phyloP scores from a whole-genome alignment of 495 filamentous ascomycete genomes.

The Hypoxylon cercidicola region DNA sequence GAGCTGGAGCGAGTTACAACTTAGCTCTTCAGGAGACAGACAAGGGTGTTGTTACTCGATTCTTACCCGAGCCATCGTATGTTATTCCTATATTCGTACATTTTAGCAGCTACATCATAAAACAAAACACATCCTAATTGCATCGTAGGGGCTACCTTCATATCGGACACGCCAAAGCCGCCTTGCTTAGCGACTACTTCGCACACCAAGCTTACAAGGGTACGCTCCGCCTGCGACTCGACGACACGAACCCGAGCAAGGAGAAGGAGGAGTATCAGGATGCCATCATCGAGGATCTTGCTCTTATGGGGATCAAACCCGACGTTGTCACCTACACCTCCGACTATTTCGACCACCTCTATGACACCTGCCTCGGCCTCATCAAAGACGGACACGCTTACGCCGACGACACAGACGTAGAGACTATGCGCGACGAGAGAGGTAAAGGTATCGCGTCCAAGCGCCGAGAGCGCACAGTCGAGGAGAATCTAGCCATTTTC shows the following conservation, averaged over 20 bases:
- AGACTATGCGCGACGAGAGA: slow-evolving; percentile 83
- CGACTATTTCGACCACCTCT: slow-evolving; percentile 91
- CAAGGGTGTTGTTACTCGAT: slow-evolving; percentile 92
- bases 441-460: slow-evolving; percentile 78
- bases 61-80: slow-evolving; percentile 95
- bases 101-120: neutral
- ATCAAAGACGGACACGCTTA: slow-evolving; percentile 90
- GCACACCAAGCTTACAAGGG: slow-evolving; percentile 89
- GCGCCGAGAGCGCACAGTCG: slow-evolving; percentile 77
- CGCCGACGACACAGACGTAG: slow-evolving; percentile 87
- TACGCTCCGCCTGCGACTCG: slow-evolving; percentile 83
- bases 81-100: slow-evolving; percentile 36
- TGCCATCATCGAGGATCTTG: slow-evolving; percentile 85
- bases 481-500: slow-evolving; percentile 82
- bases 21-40: slow-evolving; percentile 88
- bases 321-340: slow-evolving; percentile 82
- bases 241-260: slow-evolving; percentile 94
- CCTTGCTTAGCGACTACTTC: slow-evolving; percentile 92
- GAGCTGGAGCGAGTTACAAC: slow-evolving; percentile 89
- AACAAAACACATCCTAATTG: slow-evolving; percentile 19
- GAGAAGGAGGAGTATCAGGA: slow-evolving; percentile 94
- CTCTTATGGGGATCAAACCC: slow-evolving; percentile 84
- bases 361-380: slow-evolving; percentile 78
- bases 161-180: slow-evolving; percentile 94
- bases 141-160: slow-evolving; percentile 77